A percentile compares a stretch with the other conserved stretches of the same genome.
Conservation (phyloP, 2,329 filamentous ascomycete genomes). For the Helotiales sp. region DNA sequence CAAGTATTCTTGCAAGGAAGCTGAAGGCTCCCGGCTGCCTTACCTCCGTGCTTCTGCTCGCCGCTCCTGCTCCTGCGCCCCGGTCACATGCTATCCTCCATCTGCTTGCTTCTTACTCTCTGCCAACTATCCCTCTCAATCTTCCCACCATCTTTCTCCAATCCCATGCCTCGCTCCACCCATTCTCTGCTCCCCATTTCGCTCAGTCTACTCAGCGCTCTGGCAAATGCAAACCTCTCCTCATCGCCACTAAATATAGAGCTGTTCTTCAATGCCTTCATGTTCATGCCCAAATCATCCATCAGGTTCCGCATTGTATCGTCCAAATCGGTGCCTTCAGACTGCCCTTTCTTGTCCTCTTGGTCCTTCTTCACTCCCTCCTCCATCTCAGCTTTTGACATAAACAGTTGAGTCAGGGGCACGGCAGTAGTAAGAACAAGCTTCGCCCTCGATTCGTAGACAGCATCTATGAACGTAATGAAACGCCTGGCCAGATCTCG, state of each 20-base stretch:
- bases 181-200: no score
- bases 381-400: slow-evolving; percentile 69
- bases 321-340: slow-evolving; percentile 46
- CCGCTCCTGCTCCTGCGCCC: no score
- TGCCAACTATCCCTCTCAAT: no score
- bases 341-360: slow-evolving; percentile 41
- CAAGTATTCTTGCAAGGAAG: no score
- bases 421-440: slow-evolving; percentile 89
- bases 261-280: slow-evolving; percentile 79
- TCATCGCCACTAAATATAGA: slow-evolving; percentile 92
- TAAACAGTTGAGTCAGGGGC: slow-evolving; percentile 81
- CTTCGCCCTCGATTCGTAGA: slow-evolving; percentile 92
- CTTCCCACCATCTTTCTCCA: no score
- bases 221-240: slow-evolving; percentile 92
- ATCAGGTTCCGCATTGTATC: slow-evolving; percentile 77
- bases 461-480: slow-evolving; percentile 96
- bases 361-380: slow-evolving; percentile 54
- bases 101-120: no score
- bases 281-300: slow-evolving; percentile 85
- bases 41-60: no score
- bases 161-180: no score
- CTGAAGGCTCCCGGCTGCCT: no score
- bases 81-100: no score
- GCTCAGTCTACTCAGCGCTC: slow-evolving; percentile 77
- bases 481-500: slow-evolving; percentile 89